phyloP scores from a whole-genome alignment of 2,329 filamentous ascomycete species.

The Sporothrix globosa region DNA sequence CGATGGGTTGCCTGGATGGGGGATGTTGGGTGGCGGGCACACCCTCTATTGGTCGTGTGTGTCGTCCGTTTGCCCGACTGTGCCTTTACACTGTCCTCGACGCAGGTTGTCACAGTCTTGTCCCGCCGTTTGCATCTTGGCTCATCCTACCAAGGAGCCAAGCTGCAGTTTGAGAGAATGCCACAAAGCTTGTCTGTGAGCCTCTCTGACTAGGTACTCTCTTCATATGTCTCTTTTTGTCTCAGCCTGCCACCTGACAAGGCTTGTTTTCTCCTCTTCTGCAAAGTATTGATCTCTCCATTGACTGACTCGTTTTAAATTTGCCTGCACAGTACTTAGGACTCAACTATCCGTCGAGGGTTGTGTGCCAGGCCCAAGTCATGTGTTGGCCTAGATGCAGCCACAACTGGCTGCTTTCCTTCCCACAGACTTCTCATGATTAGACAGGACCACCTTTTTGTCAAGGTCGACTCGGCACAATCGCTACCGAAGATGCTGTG shows the following conservation, averaged over 20 bases:
- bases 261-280: no score
- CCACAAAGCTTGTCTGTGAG: conserved; percentile 17
- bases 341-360: conserved; percentile 3
- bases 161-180: neutral
- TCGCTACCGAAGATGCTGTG: conserved; percentile 1
- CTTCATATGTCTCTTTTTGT: neutral
- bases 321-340: neutral
- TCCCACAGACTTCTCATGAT: neutral
- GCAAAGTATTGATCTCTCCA: neutral
- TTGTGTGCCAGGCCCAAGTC: neutral
- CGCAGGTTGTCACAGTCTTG: neutral
- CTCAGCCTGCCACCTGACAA: neutral
- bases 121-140: conserved; percentile 5
- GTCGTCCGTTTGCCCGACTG: conserved; percentile 13
- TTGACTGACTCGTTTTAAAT: neutral
- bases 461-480: conserved; percentile 2
- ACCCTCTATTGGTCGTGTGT: conserved; percentile 6
- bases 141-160: neutral
- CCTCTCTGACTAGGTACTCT: neutral
- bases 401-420: neutral
- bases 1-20: neutral
- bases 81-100: neutral
- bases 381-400: no score
- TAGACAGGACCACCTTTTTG: neutral
- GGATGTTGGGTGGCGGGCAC: neutral